Evolutionary conservation across 169 alveolate species (phyloP).

Genomic region (Amoebophrya sp.): DNA sequence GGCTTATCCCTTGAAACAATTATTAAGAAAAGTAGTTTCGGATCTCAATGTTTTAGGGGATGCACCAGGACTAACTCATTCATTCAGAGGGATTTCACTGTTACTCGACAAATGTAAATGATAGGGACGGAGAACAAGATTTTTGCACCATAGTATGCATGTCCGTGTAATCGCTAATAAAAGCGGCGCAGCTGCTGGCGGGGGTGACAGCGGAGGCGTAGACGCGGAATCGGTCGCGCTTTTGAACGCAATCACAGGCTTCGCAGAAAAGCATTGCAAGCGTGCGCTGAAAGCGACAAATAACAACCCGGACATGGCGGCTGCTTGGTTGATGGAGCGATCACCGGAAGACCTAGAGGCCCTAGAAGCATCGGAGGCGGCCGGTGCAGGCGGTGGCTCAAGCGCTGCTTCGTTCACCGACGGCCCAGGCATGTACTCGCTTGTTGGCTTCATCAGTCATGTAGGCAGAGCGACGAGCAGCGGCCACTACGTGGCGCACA

Average conservation of each 20-base stretch:
- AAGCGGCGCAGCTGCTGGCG: no score
- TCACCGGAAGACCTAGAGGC: background rate
- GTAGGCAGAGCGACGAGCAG: conserved; percentile 67
- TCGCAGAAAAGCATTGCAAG: conserved; percentile 9
- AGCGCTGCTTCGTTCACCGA: background rate
- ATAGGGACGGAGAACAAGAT: no score
- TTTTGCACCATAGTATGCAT: no score
- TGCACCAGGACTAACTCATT: no score
- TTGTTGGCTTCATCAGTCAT: conserved; percentile 66
- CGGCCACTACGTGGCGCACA: conserved; percentile 69
- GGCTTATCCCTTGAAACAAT: no score
- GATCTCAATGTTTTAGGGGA: no score
- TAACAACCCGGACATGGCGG: conserved; percentile 28
- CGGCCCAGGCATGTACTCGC: conserved; percentile 56
- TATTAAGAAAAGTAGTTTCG: no score
- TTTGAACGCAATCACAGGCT: background rate
- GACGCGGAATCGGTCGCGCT: background rate
- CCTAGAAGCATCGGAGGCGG: background rate
- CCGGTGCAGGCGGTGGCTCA: background rate
- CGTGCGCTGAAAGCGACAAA: background rate
- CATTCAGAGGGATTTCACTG: no score
- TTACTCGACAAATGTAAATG: no score
- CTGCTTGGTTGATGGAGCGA: conserved; percentile 38
- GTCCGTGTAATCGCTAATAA: no score
- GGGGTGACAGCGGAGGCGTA: no score